Conservation (phyloP, 257 asterid species). For the Fraxinus anomala region DNA sequence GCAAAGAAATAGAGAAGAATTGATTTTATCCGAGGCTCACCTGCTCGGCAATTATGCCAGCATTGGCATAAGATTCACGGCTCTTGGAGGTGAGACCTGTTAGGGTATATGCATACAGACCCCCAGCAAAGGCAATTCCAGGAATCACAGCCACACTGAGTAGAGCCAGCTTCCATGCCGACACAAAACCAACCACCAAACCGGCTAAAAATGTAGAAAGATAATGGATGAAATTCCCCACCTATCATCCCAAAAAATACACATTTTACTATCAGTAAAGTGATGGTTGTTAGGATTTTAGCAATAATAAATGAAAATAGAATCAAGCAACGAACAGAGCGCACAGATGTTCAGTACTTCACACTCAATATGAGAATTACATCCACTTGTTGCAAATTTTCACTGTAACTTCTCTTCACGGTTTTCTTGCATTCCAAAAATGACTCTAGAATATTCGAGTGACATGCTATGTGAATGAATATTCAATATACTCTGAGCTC, state of each 20-base stretch:
- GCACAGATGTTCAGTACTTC: not conserved
- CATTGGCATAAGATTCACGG: slow-evolving; percentile 93
- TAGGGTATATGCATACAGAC: slow-evolving; percentile 85
- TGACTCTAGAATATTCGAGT: not conserved
- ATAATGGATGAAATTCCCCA: slow-evolving; percentile 96
- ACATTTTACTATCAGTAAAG: not conserved
- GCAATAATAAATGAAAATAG: not conserved
- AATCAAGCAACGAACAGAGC: not conserved
- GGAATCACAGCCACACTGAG: slow-evolving; percentile 99
- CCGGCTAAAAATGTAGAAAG: slow-evolving; percentile 99
- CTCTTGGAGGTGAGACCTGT: slow-evolving; percentile 96
- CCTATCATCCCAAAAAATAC: slow-evolving; percentile 41
- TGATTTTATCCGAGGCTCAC: slow-evolving; percentile 39
- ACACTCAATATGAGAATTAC: no score
- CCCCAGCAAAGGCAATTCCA: slow-evolving; percentile 99
- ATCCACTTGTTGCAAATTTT: not conserved
- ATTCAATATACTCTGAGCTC: not conserved
- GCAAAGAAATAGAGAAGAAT: not conserved
- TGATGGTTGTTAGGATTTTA: not conserved
- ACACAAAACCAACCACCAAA: slow-evolving; percentile 95
- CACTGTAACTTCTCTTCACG: not conserved
- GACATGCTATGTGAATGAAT: not conserved
- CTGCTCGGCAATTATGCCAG: slow-evolving; percentile 97
- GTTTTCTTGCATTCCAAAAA: not conserved
- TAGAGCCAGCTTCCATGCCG: slow-evolving; percentile 94